phyloP scores from a whole-genome alignment of 306 rosid species.

The Hylodesmum podocarpum region DNA sequence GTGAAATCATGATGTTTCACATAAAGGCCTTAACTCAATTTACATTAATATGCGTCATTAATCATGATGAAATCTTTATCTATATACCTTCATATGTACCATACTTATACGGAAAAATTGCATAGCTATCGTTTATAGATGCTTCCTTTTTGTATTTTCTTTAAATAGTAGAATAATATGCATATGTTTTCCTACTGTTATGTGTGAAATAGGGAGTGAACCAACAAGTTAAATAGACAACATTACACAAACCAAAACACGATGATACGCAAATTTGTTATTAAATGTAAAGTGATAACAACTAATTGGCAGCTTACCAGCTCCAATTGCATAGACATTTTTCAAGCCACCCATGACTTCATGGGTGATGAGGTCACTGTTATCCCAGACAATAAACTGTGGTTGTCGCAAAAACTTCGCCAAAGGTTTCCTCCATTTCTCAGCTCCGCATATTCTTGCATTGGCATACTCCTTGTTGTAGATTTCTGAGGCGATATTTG shows the following conservation, averaged over 20 bases:
- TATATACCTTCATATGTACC: not conserved
- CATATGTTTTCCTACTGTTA: not conserved
- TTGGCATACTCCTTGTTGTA: slow-evolving; percentile 94
- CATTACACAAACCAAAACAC: not conserved
- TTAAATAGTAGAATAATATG: not conserved
- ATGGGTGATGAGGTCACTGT: slow-evolving; percentile 89
- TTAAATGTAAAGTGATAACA: not conserved
- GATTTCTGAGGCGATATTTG: slow-evolving; percentile 90
- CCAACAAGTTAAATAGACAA: slow-evolving; percentile 4
- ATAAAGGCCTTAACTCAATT: not conserved
- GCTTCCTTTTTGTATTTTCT: not conserved
- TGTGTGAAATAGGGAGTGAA: not conserved
- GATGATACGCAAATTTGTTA: not conserved
- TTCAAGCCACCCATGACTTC: slow-evolving; percentile 99
- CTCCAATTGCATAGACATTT: slow-evolving; percentile 95
- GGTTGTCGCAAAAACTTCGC: slow-evolving; percentile 90
- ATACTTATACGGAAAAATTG: not conserved
- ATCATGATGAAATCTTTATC: slow-evolving; percentile 9
- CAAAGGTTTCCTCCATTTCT: slow-evolving; percentile 87
- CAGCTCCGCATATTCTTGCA: slow-evolving; percentile 97
- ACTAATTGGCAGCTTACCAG: slow-evolving; percentile 51
- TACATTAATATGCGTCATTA: not conserved
- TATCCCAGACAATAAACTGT: slow-evolving; percentile 91
- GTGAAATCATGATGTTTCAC: slow-evolving; percentile 23
- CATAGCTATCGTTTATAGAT: not conserved